A percentile compares a stretch with the other conserved stretches of the same genome.
Conservation (phyloP, 2,329 filamentous ascomycete species). For the Tolypocladium sp. region DNA sequence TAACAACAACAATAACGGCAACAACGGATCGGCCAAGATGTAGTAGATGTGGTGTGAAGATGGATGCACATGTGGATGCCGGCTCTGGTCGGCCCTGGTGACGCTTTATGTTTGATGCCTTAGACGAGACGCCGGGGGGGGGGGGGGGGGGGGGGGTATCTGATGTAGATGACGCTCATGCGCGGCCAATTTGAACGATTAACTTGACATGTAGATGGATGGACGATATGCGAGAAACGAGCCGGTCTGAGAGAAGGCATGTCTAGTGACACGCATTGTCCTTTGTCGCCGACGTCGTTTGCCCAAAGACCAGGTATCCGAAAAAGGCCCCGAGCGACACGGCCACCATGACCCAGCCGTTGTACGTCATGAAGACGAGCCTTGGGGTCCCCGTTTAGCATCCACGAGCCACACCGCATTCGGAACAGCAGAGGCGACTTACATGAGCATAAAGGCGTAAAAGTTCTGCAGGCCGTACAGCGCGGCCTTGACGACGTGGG, state of each 20-base stretch:
- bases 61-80: background rate
- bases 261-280: constrained; percentile 81
- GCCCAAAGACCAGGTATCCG: constrained; percentile 77
- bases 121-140: background rate
- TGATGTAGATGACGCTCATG: background rate
- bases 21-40: constrained; percentile 22
- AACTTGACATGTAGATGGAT: background rate
- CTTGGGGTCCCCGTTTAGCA: constrained; percentile 32
- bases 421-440: constrained; percentile 27
- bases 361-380: constrained; percentile 99
- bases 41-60: constrained; percentile 2
- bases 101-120: background rate
- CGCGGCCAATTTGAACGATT: background rate
- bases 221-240: background rate
- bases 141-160: background rate
- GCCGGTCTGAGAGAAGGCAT: background rate
- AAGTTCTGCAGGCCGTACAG: constrained; percentile 93
- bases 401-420: background rate
- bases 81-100: background rate
- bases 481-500: constrained; percentile 68
- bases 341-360: constrained; percentile 92
- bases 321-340: constrained; percentile 83
- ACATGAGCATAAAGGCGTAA: constrained; percentile 99
- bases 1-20: background rate
- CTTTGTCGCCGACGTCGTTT: constrained; percentile 62